A percentile compares a stretch with the other conserved stretches of the same genome.
phyloP scores from a whole-genome alignment of 345 rosid species.

The Eucalyptus shirleyi region DNA sequence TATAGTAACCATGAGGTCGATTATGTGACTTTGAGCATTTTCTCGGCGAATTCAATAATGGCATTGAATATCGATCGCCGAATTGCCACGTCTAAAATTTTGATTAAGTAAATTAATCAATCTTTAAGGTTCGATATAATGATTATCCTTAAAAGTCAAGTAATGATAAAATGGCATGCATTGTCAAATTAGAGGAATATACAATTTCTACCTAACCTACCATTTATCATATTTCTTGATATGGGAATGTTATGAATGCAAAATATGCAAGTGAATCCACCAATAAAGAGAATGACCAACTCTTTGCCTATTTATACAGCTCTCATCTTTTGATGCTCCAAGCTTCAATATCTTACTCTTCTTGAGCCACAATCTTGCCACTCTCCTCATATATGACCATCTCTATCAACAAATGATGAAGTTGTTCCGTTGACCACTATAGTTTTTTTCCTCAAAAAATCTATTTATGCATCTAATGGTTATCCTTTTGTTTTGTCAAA shows the following conservation, averaged over 20 bases:
- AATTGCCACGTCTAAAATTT: rapidly evolving
- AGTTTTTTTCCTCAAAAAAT: background rate
- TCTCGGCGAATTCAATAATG: background rate
- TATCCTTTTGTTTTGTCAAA: background rate
- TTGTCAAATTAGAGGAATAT: background rate
- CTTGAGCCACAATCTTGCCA: background rate
- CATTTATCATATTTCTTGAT: background rate
- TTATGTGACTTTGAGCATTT: too few relatives aligned
- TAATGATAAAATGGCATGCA: background rate
- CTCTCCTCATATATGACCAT: background rate
- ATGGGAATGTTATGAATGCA: background rate
- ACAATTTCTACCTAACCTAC: background rate
- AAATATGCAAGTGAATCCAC: background rate
- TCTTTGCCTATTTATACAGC: background rate
- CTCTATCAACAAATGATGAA: background rate
- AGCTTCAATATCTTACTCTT: background rate
- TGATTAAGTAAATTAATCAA: background rate
- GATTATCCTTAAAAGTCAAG: background rate
- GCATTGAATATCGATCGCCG: rapidly evolving
- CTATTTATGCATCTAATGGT: background rate
- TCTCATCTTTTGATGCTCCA: background rate
- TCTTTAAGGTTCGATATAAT: background rate
- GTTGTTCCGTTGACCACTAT: background rate
- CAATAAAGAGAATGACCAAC: background rate
- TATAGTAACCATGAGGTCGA: too few relatives aligned